Evolutionary conservation across 805 yeast genomes (phyloP), one percentile per base, ranked within the genome.

Genomic region (Starmerella bombicola): DNA sequence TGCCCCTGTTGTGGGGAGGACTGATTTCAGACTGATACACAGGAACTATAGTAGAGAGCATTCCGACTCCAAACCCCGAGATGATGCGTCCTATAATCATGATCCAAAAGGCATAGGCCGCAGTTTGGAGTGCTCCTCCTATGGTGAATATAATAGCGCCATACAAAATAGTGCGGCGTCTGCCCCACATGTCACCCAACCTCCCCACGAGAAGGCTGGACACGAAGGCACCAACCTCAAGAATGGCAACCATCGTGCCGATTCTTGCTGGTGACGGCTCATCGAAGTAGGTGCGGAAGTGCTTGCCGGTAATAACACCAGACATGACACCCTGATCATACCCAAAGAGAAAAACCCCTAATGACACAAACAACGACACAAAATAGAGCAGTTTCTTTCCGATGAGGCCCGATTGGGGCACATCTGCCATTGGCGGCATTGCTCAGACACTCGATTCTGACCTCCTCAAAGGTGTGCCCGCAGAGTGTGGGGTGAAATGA

Each of bases 311-410:
- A 39, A 86, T 64, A 34, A 86, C 74, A 2, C 95, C 93, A 35
- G 85, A 76, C 74, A 86, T 82, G 36, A 84, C 93, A 43, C 95
- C 95, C 61, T 85, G 85, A 56, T 78, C 86, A 57, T 78, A 80
- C 3, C 91, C 91, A 52, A 80, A 80, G 19, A 80, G 64, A 39
- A 80, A 76, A 25, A 78, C 70, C 23, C 70, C 70, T 9, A 65
- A 54, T 16, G 68, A 63, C 29, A 65, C 70, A 46, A 66, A 66
- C 22, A 65, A 55, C 20, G 65, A 55, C 18, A 68, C 65, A 47
- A 65, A 65, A 48, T 66, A 65, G 25, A 63, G 53, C 47, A 63
- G 50, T 29, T 58, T 57, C 45, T 59, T 58, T 29, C 67, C 67
- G 2, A 55, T 48, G 20, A 60, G 52, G 30, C 37, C 45, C 25